Conservation (phyloP, 495 filamentous ascomycete species). For the Penicillium malachiteum region DNA sequence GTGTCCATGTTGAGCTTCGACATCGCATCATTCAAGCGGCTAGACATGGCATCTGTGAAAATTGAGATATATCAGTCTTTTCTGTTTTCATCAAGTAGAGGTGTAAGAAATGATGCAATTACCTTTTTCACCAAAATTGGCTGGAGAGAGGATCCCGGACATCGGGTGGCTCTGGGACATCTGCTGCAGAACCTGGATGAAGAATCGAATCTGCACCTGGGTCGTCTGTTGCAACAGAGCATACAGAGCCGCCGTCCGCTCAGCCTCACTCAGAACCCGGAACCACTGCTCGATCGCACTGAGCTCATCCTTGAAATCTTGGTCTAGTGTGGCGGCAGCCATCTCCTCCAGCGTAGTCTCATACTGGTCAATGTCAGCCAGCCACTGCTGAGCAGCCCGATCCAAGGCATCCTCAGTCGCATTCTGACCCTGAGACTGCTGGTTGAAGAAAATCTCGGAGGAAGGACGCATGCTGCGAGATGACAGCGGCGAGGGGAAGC, state of each 20-base stretch:
- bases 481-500: constrained; percentile 72
- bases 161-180: constrained; percentile 98
- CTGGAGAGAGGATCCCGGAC: constrained; percentile 91
- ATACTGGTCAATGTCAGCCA: constrained; percentile 97
- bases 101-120: constrained; percentile 18
- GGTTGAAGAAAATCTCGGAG: constrained; percentile 88
- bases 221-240: constrained; percentile 96
- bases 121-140: constrained; percentile 96
- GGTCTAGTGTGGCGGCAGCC: constrained; percentile 95
- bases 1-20: constrained; percentile 84
- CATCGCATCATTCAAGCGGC: constrained; percentile 96
- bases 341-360: constrained; percentile 98
- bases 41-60: constrained; percentile 87
- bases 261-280: constrained; percentile 92
- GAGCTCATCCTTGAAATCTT: constrained; percentile 99
- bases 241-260: constrained; percentile 92
- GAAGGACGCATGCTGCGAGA: constrained; percentile 84
- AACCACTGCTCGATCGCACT: constrained; percentile 99
- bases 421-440: constrained; percentile 61
- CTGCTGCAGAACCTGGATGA: constrained; percentile 96
- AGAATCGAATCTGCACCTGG: constrained; percentile 98
- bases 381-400: constrained; percentile 95
- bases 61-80: neutral
- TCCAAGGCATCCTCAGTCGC: constrained; percentile 83
- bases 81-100: neutral